Evolutionary conservation across 441 rosid genomes (phyloP).

Genomic region (Viola pubescens): DNA sequence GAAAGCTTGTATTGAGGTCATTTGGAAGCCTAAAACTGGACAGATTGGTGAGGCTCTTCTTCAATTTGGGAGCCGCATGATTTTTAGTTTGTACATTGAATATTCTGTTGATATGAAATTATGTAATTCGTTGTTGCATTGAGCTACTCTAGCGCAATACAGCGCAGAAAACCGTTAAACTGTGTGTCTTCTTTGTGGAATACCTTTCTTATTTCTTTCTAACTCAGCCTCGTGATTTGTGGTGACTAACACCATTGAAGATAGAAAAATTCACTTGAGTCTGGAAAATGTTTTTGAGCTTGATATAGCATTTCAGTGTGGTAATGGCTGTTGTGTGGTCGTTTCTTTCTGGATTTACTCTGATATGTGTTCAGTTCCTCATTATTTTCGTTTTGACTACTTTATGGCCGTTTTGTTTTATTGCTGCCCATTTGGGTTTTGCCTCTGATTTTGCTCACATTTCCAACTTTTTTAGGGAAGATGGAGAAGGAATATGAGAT

Average conservation of each 20-base stretch:
- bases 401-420: not conserved
- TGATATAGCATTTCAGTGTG: not conserved
- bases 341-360: too few relatives aligned
- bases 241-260: too few relatives aligned
- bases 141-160: too few relatives aligned
- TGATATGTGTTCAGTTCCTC: not conserved
- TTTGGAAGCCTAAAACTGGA: constrained; percentile 91
- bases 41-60: constrained; percentile 51
- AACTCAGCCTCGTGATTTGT: too few relatives aligned
- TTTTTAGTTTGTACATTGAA: too few relatives aligned
- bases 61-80: not conserved
- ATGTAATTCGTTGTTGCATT: too few relatives aligned
- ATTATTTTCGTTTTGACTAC: not conserved
- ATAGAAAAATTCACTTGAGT: too few relatives aligned
- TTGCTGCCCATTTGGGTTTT: not conserved
- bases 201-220: too few relatives aligned
- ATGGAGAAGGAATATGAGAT: constrained; percentile 70
- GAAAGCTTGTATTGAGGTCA: constrained; percentile 80
- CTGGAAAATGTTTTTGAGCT: not conserved
- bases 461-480: constrained; percentile 43
- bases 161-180: too few relatives aligned
- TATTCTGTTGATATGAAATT: too few relatives aligned
- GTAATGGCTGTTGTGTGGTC: not conserved
- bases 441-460: constrained; percentile 3
- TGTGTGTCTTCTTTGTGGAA: too few relatives aligned